phyloP scores from a whole-genome alignment of 2,329 filamentous ascomycete genomes.

The Penicillium palitans region DNA sequence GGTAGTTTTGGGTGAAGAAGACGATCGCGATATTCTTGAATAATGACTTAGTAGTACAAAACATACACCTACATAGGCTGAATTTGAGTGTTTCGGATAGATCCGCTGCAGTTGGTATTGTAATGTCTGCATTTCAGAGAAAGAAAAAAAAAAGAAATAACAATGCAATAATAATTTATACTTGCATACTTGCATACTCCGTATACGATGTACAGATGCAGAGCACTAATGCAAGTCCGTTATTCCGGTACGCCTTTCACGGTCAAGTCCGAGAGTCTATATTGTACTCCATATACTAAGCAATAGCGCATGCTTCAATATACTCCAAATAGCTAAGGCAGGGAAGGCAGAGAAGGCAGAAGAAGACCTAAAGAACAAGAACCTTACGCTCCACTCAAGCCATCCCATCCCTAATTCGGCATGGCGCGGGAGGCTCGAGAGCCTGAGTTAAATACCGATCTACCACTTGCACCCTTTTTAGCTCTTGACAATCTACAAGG shows the following conservation, averaged over 20 bases:
- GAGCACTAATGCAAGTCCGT: conserved; percentile 5
- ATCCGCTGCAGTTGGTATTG: conserved; percentile 9
- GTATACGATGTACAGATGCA: not conserved
- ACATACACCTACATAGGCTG: not conserved
- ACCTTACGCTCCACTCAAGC: conserved; percentile 15
- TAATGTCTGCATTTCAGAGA: not conserved
- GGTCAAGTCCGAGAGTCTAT: not conserved
- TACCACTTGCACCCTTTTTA: not conserved
- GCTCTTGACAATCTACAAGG: conserved; percentile 13
- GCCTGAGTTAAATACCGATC: conserved; percentile 20
- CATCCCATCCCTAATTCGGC: not conserved
- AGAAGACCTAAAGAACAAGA: conserved; percentile 10
- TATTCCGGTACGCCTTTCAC: not conserved
- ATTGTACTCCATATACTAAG: not conserved
- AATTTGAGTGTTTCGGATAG: conserved; percentile 10
- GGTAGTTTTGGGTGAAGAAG: not conserved
- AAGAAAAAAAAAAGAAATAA: not conserved
- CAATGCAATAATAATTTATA: not conserved
- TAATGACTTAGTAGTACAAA: not conserved
- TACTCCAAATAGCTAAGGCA: conserved; percentile 1
- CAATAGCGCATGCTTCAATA: not conserved
- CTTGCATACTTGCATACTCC: not conserved
- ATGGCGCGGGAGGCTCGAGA: conserved; percentile 15
- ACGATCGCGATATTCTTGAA: not conserved
- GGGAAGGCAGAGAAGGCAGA: conserved; percentile 11